Evolutionary conservation across 129 eudicot genomes (phyloP).

Genomic region (Centrapalus pauciflorus): DNA sequence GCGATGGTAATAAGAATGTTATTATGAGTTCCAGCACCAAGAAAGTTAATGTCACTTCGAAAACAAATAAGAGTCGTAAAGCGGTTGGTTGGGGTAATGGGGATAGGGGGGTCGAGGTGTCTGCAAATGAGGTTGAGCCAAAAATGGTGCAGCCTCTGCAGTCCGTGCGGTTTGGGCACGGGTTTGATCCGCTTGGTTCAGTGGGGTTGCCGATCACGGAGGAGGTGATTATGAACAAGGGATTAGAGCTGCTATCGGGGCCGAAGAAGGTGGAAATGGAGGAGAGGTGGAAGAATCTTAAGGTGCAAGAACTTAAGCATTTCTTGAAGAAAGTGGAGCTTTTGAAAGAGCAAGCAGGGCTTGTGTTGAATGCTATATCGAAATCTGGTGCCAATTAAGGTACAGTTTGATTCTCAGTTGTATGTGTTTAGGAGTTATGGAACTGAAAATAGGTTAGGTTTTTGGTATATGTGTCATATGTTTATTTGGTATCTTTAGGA

Average conservation of each 20-base stretch:
- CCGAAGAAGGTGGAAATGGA: conserved; percentile 32
- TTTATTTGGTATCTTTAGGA: conserved; percentile 24
- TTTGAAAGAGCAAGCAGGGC: conserved; percentile 26
- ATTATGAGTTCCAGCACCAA: conserved; percentile 1
- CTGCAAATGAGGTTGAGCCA: conserved; percentile 3
- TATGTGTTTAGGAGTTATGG: conserved; percentile 26
- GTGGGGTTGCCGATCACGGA: conserved; percentile 24
- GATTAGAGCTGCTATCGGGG: conserved; percentile 23
- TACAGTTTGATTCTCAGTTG: conserved; percentile 25
- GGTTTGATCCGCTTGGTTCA: neutral
- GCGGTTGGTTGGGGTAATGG: conserved; percentile 10
- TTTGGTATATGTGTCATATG: conserved; percentile 27
- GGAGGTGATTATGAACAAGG: conserved; percentile 27
- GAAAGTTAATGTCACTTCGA: conserved; percentile 22
- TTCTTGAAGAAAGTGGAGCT: conserved; percentile 32
- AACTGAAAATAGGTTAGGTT: conserved; percentile 22
- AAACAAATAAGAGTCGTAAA: conserved; percentile 16
- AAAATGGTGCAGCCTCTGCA: conserved; percentile 6
- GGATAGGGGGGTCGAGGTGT: conserved; percentile 17
- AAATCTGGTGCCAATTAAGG: conserved; percentile 30
- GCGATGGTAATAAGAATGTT: neutral
- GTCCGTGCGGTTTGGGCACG: neutral
- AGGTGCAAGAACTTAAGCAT: conserved; percentile 30
- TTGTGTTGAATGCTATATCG: conserved; percentile 35
- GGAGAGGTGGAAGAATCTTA: conserved; percentile 39